Evolutionary conservation across 495 filamentous ascomycete genomes (phyloP), one percentile per base, ranked within the genome.

Genomic region (Neurospora africana): DNA sequence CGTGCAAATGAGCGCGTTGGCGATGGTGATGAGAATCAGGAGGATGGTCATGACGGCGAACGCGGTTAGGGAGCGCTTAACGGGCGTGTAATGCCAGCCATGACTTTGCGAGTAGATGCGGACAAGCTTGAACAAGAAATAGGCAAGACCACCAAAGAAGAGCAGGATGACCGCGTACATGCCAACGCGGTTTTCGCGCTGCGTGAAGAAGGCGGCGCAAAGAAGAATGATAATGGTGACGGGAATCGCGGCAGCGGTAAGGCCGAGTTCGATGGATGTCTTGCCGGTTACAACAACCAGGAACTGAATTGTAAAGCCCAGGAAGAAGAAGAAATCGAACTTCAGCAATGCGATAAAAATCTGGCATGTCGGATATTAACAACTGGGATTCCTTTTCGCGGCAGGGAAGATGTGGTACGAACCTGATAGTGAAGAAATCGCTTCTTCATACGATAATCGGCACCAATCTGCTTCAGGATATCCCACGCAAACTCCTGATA

Each of bases 271-370:
- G 77, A 86, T 81, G 75, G 91, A 86, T 37, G 84, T 84, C 37
- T 86, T 87, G 73, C 87, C 83, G 41, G 87, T 89, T 44, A 98
- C 94, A 71, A 99, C 90, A 74, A 98, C 95, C 37, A 99, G 85
- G 82, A 99, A 98, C 79, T 99, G 95, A 43, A 99, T 91, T 7
- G 94, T 98, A 78, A 99, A 99, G 17, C 94, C 95, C 69, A 99
- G 89, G 87, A 99, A 99, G 87, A 99, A 97, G 88, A 99, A 99
- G 81, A 99, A 98, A 83, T 99, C 95, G 81, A 99, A 99, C 81
- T 99, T 99, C 69, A 99, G 86, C 11, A 98, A 88, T 41, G 96
- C 92, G 77, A 99, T 98, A 82, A 97, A 99, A 78, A 99, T 94
- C 94, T 98, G 74, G 33, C 69, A 30, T n/a, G 9, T 53, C 41